Evolutionary conservation across 176 grass and related monocot species (phyloP), one percentile per base, ranked within the genome.

Genomic region (Juncus effusus): DNA sequence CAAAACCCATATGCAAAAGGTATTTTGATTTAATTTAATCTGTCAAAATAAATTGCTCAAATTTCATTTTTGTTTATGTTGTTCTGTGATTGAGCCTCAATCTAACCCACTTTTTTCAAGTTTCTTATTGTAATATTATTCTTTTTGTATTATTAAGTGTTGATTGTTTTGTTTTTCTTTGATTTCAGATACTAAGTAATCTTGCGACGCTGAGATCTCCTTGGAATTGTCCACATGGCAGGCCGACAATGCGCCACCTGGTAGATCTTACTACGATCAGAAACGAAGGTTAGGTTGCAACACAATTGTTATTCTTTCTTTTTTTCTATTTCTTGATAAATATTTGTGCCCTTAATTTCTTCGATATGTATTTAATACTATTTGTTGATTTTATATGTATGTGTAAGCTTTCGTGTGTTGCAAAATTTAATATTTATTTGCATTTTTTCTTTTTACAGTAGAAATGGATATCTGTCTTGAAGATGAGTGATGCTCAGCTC

Each of bases 211-310:
- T 97, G 47, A 89, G 78, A 72, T 89, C 85, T 64, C 94, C 83
- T 51, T 92, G 94, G 88, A 97, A 93, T 66, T 92, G 94, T 36
- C 94, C 88, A 13, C 94, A 97, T 60, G 88, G 88, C 69, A 92
- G 94, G 85, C 94, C 94, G 72, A 93, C 94, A 42, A 93, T 97
- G 94, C 80, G 88, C 38, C 94, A 97, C 60, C 76, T 93, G 60
- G 94, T 61, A 77, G 94, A 92, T 79, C 77, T 97, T 63, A 66
- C 9, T 45, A 51, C 67, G 71, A 66, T 93, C 14, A 79, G 72
- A 47, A 79, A 63, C 14, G 54, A 87, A 82, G 78, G 81, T 85
- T 60, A 80, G 47, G 36, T 56, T 44, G 54, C 8, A 41, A 15
- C 4, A 51, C n/a, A 14, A 57, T 45, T 42, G 5, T 7, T 51